Conservation (phyloP, 345 rosid species). For the Eutrema japonicum region DNA sequence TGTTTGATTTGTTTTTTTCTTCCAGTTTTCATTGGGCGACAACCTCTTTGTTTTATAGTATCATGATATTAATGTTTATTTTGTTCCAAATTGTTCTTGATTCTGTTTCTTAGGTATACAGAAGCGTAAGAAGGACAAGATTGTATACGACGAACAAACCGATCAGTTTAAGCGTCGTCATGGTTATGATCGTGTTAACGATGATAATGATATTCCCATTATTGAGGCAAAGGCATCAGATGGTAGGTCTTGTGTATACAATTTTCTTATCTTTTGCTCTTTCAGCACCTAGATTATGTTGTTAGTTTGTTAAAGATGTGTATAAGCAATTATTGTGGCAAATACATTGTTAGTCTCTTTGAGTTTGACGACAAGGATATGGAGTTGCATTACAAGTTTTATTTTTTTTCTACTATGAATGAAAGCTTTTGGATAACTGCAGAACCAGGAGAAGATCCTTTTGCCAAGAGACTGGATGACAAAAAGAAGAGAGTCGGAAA, state of each 20-base stretch:
- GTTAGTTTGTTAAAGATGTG: slow-evolving; percentile 10
- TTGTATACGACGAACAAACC: slow-evolving; percentile 84
- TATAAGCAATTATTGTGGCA: slow-evolving; percentile 6
- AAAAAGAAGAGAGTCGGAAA: slow-evolving; percentile 79
- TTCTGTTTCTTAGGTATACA: slow-evolving; percentile 65
- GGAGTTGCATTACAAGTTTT: slow-evolving; percentile 19
- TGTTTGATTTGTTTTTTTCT: neutral
- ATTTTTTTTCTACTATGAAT: slow-evolving; percentile 8
- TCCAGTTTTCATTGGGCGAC: neutral
- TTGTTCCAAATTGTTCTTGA: neutral
- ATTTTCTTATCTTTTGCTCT: neutral
- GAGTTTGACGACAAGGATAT: slow-evolving; percentile 6
- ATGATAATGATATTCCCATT: slow-evolving; percentile 81
- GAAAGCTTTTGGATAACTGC: slow-evolving; percentile 35
- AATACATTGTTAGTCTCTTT: neutral
- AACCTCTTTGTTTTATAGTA: slow-evolving; percentile 5
- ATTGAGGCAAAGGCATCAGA: slow-evolving; percentile 83
- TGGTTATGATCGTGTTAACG: slow-evolving; percentile 93
- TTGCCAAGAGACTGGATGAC: slow-evolving; percentile 74
- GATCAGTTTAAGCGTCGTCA: slow-evolving; percentile 79
- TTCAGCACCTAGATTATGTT: neutral
- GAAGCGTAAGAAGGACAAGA: slow-evolving; percentile 85
- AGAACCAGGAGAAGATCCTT: slow-evolving; percentile 91
- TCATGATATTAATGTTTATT: neutral
- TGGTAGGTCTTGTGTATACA: slow-evolving; percentile 50